phyloP scores from a whole-genome alignment of 371 early-diverging fungal genomes.

The Parasitella parasitica region DNA sequence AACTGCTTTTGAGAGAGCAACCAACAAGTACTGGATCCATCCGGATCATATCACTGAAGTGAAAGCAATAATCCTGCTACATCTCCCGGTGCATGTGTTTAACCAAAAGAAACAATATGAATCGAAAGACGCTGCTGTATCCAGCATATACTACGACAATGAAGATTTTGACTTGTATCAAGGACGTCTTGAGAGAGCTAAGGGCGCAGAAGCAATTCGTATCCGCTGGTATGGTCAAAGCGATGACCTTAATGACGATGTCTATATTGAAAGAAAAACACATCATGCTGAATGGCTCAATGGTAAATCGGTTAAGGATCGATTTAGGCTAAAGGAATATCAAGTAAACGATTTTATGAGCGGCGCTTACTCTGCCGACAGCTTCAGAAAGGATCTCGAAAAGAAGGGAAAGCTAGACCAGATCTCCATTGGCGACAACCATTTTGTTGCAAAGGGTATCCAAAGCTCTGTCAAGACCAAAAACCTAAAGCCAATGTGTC shows the following conservation, averaged over 20 bases:
- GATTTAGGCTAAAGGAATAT: slow-evolving; percentile 92
- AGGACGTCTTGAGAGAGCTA: slow-evolving; percentile 86
- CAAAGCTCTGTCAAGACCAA: slow-evolving; percentile 73
- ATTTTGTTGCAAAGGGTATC: slow-evolving; percentile 78
- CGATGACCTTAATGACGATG: slow-evolving; percentile 25
- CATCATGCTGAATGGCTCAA: slow-evolving; percentile 97
- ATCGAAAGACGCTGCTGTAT: slow-evolving; percentile 57
- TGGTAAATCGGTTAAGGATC: slow-evolving; percentile 87
- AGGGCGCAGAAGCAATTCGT: slow-evolving; percentile 91
- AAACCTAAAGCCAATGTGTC: slow-evolving; percentile 80
- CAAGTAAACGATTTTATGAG: slow-evolving; percentile 81
- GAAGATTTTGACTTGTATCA: slow-evolving; percentile 87
- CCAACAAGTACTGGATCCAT: slow-evolving; percentile 98
- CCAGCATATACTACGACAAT: slow-evolving; percentile 96
- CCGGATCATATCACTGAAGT: slow-evolving; percentile 96
- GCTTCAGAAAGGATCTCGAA: slow-evolving; percentile 62
- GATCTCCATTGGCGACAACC: slow-evolving; percentile 64
- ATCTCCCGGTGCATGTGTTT: slow-evolving; percentile 94
- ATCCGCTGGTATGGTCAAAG: slow-evolving; percentile 79
- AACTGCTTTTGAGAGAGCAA: slow-evolving; percentile 82
- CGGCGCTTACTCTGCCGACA: slow-evolving; percentile 79
- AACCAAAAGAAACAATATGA: slow-evolving; percentile 53
- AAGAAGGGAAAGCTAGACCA: slow-evolving; percentile 69
- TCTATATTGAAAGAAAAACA: slow-evolving; percentile 97
- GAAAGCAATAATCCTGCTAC: slow-evolving; percentile 84